phyloP scores from a whole-genome alignment of 2,329 filamentous ascomycete species.

The Aureobasidium sp. region DNA sequence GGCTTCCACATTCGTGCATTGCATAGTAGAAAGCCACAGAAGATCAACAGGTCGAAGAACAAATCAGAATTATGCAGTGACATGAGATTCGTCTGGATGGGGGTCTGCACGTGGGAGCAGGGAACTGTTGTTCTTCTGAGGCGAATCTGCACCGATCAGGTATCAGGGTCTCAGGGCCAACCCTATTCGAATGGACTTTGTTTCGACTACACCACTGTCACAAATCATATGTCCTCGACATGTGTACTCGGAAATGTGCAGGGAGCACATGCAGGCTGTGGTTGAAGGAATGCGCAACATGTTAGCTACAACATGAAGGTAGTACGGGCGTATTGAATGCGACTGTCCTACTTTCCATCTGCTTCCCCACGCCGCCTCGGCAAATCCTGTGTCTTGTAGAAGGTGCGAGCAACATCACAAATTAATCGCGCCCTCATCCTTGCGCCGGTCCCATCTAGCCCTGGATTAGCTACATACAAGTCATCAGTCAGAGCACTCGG shows the following conservation, averaged over 20 bases:
- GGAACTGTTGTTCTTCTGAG: neutral
- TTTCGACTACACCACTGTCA: neutral
- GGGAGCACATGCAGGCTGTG: neutral
- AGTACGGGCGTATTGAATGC: neutral
- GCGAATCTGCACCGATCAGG: neutral
- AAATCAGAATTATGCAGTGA: neutral
- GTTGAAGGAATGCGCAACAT: neutral
- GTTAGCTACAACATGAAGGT: neutral
- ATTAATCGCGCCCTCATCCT: conserved; percentile 8
- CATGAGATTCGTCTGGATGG: neutral
- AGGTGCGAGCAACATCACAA: neutral
- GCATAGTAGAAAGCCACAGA: neutral
- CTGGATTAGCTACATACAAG: neutral
- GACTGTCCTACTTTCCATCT: neutral
- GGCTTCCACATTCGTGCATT: neutral
- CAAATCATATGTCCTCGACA: neutral
- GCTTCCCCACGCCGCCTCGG: conserved; percentile 6
- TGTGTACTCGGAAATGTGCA: neutral
- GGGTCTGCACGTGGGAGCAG: neutral
- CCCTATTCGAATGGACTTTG: neutral
- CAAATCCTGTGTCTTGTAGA: neutral
- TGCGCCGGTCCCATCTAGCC: conserved; percentile 5
- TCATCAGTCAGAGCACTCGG: neutral
- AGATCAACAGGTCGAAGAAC: neutral
- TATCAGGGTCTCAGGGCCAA: neutral